Evolutionary conservation across 306 rosid species (phyloP).

Genomic region (Arachis stenosperma): DNA sequence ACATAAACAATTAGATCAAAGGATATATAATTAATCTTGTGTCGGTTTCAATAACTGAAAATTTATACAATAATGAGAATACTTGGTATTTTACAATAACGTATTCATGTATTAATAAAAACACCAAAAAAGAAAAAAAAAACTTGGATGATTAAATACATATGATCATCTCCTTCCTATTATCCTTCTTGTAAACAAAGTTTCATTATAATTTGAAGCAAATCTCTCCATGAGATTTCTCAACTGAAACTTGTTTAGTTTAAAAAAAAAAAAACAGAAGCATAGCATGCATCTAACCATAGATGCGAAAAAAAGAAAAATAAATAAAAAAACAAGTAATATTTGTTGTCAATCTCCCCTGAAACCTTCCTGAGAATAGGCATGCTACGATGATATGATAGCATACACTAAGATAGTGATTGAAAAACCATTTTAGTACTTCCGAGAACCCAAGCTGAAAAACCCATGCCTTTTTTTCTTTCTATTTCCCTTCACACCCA

Average conservation of each 20-base stretch:
- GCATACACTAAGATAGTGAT: constrained; percentile 38
- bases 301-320: constrained; percentile 40
- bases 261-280: constrained; percentile 37
- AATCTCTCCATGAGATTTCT: constrained; percentile 28
- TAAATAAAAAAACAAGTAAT: no score
- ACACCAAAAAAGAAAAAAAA: not conserved
- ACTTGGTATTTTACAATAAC: constrained; percentile 34
- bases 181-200: constrained; percentile 16
- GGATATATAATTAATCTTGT: not conserved
- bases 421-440: constrained; percentile 36
- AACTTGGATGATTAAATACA: constrained; percentile 38
- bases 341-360: no score
- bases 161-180: constrained; percentile 16
- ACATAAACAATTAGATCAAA: constrained; percentile 5
- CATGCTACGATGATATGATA: constrained; percentile 21
- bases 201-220: constrained; percentile 30
- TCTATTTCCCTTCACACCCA: constrained; percentile 34
- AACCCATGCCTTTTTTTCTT: not conserved
- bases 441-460: constrained; percentile 73
- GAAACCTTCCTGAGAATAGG: constrained; percentile 32
- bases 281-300: constrained; percentile 41
- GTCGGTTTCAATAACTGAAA: constrained; percentile 29
- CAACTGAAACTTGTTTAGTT: constrained; percentile 26
- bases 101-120: constrained; percentile 27
- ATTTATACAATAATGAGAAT: constrained; percentile 25